Percentiles rank a stretch among this genome's conserved stretches.
Evolutionary conservation across 768 basidiomycete species (phyloP).

Genomic region (Hirschioporus abietinus): DNA sequence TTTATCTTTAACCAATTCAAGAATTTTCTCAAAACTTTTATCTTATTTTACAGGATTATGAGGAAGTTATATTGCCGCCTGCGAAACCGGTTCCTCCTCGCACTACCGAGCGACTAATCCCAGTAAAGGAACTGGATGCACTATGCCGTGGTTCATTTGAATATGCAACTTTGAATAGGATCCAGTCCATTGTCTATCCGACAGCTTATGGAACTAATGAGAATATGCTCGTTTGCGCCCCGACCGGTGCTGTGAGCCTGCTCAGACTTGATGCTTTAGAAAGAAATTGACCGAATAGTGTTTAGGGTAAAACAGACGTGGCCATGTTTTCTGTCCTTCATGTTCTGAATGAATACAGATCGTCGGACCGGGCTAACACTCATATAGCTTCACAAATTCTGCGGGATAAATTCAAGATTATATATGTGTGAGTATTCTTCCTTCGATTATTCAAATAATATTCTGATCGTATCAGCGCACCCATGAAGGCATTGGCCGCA

Average conservation of each 20-base stretch:
- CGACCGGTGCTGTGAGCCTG: conserved; percentile 89
- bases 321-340: conserved; percentile 92
- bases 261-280: neutral
- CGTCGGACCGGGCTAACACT: conserved; percentile 21
- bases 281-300: conserved; percentile 4
- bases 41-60: conserved; percentile 57
- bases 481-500: conserved; percentile 96
- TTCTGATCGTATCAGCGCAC: conserved; percentile 51
- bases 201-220: conserved; percentile 94
- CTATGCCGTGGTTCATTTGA: conserved; percentile 83
- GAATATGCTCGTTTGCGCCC: conserved; percentile 94
- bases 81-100: conserved; percentile 72
- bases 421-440: conserved; percentile 72
- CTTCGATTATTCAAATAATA: neutral
- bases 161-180: conserved; percentile 82
- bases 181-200: conserved; percentile 92
- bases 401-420: conserved; percentile 83
- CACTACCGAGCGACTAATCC: conserved; percentile 62
- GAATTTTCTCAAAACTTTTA: conserved; percentile 7
- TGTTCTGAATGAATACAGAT: conserved; percentile 69
- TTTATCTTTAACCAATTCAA: neutral
- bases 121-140: conserved; percentile 67
- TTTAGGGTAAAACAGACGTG: conserved; percentile 96
- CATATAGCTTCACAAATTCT: conserved; percentile 48
- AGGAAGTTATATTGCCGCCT: conserved; percentile 89